Percentiles rank a stretch among this genome's conserved stretches.
phyloP scores from a whole-genome alignment of 257 asterid genomes.

The Schizonepeta tenuifolia region DNA sequence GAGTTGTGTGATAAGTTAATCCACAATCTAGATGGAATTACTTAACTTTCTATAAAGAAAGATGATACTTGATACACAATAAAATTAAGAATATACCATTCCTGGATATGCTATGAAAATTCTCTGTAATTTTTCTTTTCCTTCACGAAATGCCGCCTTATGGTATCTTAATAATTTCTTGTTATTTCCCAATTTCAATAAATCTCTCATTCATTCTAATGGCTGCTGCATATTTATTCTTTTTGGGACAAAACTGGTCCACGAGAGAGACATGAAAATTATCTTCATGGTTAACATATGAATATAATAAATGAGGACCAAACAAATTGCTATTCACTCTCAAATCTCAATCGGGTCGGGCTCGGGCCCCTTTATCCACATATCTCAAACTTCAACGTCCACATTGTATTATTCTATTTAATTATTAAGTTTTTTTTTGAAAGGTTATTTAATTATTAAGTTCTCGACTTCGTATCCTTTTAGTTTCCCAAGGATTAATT shows the following conservation, averaged over 20 bases:
- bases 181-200: conserved; percentile 18
- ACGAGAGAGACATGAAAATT: conserved; percentile 21
- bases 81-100: conserved; percentile 44
- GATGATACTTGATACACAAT: conserved; percentile 2
- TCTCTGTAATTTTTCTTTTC: conserved; percentile 14
- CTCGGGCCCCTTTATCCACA: not conserved
- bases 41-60: conserved; percentile 40
- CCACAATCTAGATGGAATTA: conserved; percentile 32
- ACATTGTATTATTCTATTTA: too few relatives aligned
- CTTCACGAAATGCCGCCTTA: conserved; percentile 26
- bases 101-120: conserved; percentile 10
- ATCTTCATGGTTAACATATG: conserved; percentile 29
- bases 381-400: not conserved
- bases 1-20: conserved; percentile 41
- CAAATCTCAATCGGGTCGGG: too few relatives aligned
- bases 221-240: conserved; percentile 13
- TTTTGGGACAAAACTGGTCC: conserved; percentile 28
- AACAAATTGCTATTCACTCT: not conserved
- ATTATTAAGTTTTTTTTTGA: too few relatives aligned
- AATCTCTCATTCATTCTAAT: conserved; percentile 5
- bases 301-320: conserved; percentile 23
- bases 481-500: not conserved
- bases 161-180: conserved; percentile 37
- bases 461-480: too few relatives aligned
- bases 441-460: too few relatives aligned